Evolutionary conservation across 768 basidiomycete species (phyloP).

Genomic region (Agaricus sinodeliciosus): DNA sequence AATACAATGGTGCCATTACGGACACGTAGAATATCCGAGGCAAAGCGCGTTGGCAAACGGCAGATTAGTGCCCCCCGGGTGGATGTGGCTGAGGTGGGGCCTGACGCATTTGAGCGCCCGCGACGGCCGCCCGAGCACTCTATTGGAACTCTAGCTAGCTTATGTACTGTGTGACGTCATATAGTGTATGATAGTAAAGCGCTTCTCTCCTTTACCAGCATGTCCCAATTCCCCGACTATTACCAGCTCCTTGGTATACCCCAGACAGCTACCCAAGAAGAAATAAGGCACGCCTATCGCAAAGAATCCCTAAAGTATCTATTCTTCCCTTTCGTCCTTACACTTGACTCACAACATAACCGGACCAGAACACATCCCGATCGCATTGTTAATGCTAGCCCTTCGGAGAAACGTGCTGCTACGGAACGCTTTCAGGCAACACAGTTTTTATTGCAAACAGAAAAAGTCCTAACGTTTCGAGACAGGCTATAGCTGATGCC

Average conservation of each 20-base stretch:
- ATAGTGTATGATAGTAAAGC: neutral
- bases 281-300: constrained; percentile 73
- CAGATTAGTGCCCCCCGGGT: constrained; percentile 24
- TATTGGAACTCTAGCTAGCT: neutral
- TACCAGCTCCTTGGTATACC: constrained; percentile 57
- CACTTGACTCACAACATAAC: constrained; percentile 14
- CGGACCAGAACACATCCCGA: constrained; percentile 79
- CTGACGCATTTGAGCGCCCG: constrained; percentile 29
- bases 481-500: constrained; percentile 82
- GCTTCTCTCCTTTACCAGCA: constrained; percentile 23
- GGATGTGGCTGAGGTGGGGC: constrained; percentile 13
- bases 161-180: constrained; percentile 20
- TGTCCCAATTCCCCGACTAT: constrained; percentile 79
- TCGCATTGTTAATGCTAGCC: constrained; percentile 61
- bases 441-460: neutral
- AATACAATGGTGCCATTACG: constrained; percentile 22
- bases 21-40: constrained; percentile 19
- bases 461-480: constrained; percentile 1
- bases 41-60: constrained; percentile 19
- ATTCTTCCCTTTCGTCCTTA: neutral
- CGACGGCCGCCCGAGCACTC: constrained; percentile 27
- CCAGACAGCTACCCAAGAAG: constrained; percentile 56
- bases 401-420: constrained; percentile 62
- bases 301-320: constrained; percentile 68
- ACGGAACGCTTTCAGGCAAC: constrained; percentile 82